Conservation (phyloP, 2,329 filamentous ascomycete species). For the Ilyonectria destructans region DNA sequence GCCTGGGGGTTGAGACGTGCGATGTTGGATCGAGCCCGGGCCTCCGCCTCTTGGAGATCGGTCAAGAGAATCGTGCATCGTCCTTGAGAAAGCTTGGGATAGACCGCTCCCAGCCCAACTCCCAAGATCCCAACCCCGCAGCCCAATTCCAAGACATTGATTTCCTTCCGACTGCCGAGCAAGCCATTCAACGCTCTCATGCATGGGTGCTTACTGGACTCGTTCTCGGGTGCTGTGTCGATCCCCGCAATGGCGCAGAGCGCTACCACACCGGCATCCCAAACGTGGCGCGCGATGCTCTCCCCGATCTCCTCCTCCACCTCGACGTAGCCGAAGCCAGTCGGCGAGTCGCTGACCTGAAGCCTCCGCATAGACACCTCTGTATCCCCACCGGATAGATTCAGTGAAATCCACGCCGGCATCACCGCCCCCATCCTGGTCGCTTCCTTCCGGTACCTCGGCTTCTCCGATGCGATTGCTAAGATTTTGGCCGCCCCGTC, state of each 20-base stretch:
- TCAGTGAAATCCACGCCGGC: conserved; percentile 60
- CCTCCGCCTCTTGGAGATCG: conserved; percentile 70
- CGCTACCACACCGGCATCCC: conserved; percentile 71
- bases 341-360: conserved; percentile 43
- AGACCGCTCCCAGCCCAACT: conserved; percentile 62
- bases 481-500: conserved; percentile 49
- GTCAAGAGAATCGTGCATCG: conserved; percentile 66
- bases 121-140: conserved; percentile 72
- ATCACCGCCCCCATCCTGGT: conserved; percentile 58
- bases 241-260: conserved; percentile 53
- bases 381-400: conserved; percentile 39
- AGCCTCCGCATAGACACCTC: conserved; percentile 53
- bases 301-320: conserved; percentile 73
- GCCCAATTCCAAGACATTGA: conserved; percentile 70
- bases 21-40: conserved; percentile 66
- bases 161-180: conserved; percentile 44
- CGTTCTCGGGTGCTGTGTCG: conserved; percentile 47
- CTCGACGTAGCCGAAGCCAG: conserved; percentile 53
- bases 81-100: conserved; percentile 45
- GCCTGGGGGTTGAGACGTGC: conserved; percentile 44
- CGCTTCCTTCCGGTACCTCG: conserved; percentile 38
- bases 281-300: conserved; percentile 73
- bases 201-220: conserved; percentile 47
- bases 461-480: conserved; percentile 38
- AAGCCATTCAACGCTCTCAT: conserved; percentile 53